Evolutionary conservation across 768 basidiomycete genomes (phyloP), one percentile per base, ranked within the genome.

Genomic region (Lentinula detonsa): DNA sequence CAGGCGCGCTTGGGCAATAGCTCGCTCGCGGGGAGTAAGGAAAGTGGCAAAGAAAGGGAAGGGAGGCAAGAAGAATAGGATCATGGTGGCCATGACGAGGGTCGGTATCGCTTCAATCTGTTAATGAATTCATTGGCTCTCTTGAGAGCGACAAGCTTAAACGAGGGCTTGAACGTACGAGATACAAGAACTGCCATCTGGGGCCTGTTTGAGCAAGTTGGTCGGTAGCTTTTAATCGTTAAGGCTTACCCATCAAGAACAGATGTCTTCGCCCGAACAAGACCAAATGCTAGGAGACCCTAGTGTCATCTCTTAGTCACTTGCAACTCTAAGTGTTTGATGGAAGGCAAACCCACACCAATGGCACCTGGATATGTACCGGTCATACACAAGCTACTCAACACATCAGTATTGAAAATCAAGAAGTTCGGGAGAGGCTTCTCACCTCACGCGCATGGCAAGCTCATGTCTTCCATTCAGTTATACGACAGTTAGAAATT

Each of bases 171-270:
- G 5, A 54, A 31, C 34, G 37, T 62, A 82, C 81, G 15, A 85
- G 74, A 68, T 82, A 85, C 23, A 85, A 73, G 64, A 84, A 85
- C 63, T 85, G 83, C 83, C 83, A 85, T 58, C 82, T 83, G 31
- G 46, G 3, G 33, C 11, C 10, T 46, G 52, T 34, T n/a, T 31
- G 53, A 40, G 21, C 51, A 43, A 42, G 4, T 28, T 46, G 2
- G 11, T 21, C 23, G 15, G 13, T 13, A 23, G 42, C 23, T 2
- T 23, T 10, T 15, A 10, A 16, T 39, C 18, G n/a, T 15, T 28
- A 33, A 13, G 8, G 66, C 71, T 7, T 60, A 80, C 77, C 79
- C 79, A 31, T 59, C 63, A 0, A 81, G 68, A 9, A 76, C n/a
- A 0, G 77, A 73, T 0, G 83, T 84, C 21, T 81, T 75, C 0